Evolutionary conservation across 1,284 basidiomycete species (phyloP).

Genomic region (Melampsora americana): DNA sequence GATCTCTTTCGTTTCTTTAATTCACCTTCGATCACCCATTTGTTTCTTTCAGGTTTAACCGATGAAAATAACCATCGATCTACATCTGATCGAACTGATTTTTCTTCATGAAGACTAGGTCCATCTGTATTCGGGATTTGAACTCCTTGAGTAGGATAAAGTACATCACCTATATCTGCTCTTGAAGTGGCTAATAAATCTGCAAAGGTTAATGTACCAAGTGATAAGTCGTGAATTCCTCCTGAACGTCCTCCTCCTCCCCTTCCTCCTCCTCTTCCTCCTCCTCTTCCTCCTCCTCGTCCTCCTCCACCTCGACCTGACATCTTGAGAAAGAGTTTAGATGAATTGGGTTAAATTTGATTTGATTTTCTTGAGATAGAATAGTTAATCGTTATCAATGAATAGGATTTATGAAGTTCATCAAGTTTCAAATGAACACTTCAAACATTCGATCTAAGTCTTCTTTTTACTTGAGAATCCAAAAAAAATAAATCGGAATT

Average conservation of each 20-base stretch:
- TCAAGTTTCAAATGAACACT: no score
- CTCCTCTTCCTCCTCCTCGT: slow-evolving; percentile 13
- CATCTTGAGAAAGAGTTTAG: neutral
- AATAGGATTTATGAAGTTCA: no score
- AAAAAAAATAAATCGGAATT: no score
- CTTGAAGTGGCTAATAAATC: slow-evolving; percentile 32
- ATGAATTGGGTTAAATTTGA: no score
- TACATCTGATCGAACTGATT: slow-evolving; percentile 5
- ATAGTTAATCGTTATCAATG: no score
- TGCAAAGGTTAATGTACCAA: slow-evolving; percentile 23
- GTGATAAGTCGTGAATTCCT: slow-evolving; percentile 26
- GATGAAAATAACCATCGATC: slow-evolving; percentile 18
- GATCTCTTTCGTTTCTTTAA: slow-evolving; percentile 27
- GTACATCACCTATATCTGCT: slow-evolving; percentile 21
- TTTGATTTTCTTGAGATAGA: no score
- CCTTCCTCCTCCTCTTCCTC: slow-evolving; percentile 21
- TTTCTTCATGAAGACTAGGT: slow-evolving; percentile 12
- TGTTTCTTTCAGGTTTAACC: neutral
- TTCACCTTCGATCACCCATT: slow-evolving; percentile 29
- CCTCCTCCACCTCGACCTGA: slow-evolving; percentile 12
- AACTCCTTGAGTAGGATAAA: slow-evolving; percentile 23
- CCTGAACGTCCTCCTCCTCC: slow-evolving; percentile 21
- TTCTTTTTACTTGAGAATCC: no score
- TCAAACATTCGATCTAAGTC: no score
- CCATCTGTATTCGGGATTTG: slow-evolving; percentile 21